Evolutionary conservation across 371 early-diverging fungal genomes (phyloP), one percentile per base, ranked within the genome.

Genomic region (Rhizopus stolonifer): DNA sequence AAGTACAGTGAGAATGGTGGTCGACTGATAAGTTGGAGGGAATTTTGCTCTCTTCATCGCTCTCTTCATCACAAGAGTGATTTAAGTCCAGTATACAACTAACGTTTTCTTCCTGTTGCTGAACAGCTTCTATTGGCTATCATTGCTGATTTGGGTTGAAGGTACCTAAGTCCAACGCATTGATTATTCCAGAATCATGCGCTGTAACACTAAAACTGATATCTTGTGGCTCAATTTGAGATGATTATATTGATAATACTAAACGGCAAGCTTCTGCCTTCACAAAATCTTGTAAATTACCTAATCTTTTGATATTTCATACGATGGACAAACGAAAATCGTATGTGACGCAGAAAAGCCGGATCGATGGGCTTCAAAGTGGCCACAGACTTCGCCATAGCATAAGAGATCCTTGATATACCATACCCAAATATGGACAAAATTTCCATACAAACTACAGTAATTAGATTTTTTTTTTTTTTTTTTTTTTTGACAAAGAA

Each of bases 141-240:
- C n/a, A n/a, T n/a, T 4, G 29, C 10, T 29, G 29, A 29, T 29
- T 29, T 29, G 10, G 2, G 26, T 52, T 29, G 31, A 26, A n/a
- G 42, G 52, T 52, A 49, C 49, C 36, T 49, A 44, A 14, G 52
- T 13, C 44, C 29, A 29, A 29, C 13, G 40, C 25, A 44, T 52
- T 52, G 44, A 32, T 32, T 13, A 44, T 33, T 33, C 23, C 45
- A 34, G 53, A 45, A 45, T 52, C 45, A 32, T 34, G 11, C 33
- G 36, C 34, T 2, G 53, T 34, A 24, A 34, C 45, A 25, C 21
- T 52, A 32, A 33, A 23, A 29, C 13, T 45, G 33, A 32, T 7
- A 23, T 34, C 25, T 22, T 22, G 0, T 15, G 44, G 17, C 24
- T 36, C 18, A 34, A 9, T 29, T 34, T 45, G 25, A 53, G 46